These are phyloP conservation scores for Copromyces sp. DNA, from an alignment of 495 filamentous ascomycete species.

Conservation along the genomic window DNA sequence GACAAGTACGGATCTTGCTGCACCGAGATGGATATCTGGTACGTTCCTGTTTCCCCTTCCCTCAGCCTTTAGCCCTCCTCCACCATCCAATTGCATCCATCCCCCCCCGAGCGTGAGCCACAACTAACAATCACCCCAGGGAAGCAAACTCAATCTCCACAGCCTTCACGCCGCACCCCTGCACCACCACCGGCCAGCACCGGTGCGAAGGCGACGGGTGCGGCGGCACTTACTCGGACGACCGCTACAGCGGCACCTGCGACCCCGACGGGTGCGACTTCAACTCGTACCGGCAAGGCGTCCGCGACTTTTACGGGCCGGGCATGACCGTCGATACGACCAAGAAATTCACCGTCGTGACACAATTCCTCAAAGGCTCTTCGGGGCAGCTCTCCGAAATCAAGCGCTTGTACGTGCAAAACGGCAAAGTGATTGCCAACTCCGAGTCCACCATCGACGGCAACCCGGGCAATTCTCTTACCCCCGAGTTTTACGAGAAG, in stretches of 20 bases:
- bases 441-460: constrained; percentile 39
- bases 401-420: constrained; percentile 59
- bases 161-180: constrained; percentile 57
- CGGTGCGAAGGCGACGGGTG: constrained; percentile 42
- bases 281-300: constrained; percentile 60
- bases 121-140: constrained; percentile 2
- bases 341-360: constrained; percentile 58
- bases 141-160: constrained; percentile 55
- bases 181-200: constrained; percentile 43
- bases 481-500: constrained; percentile 10
- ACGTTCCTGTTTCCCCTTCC: not conserved
- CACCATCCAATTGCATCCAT: not conserved
- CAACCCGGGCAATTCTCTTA: constrained; percentile 35
- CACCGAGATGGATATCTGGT: constrained; percentile 58
- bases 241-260: constrained; percentile 46
- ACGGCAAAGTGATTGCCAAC: constrained; percentile 49
- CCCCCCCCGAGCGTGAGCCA: too few relatives aligned
- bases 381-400: constrained; percentile 47
- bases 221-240: constrained; percentile 37
- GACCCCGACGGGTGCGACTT: constrained; percentile 64
- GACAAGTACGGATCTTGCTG: constrained; percentile 57
- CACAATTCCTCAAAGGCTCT: constrained; percentile 46
- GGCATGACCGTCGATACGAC: constrained; percentile 52
- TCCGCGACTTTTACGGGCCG: constrained; percentile 49
- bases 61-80: not conserved